Evolutionary conservation across 1,139 yeast species (phyloP), one percentile per base, ranked within the genome.

Genomic region (Suhomyces bribrorum): DNA sequence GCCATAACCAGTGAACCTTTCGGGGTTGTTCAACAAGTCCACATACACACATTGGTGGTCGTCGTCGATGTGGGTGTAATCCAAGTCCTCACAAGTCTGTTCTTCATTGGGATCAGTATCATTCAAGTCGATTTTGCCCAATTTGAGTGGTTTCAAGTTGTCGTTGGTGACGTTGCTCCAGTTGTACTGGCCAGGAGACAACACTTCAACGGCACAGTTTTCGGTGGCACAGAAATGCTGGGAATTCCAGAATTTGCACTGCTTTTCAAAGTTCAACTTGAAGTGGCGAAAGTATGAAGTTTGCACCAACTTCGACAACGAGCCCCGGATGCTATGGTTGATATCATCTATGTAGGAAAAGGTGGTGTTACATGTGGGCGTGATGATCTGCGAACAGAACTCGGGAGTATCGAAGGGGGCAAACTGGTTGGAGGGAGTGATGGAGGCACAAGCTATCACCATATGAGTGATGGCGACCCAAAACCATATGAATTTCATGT

Each of bases 1-100:
- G 31, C 90, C 86, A 58, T 94, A 94, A 0, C 98, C 98, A 1
- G 98, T 94, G 64, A 87, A 94, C 54, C 98, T 74, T 63, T 94
- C 99, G 1, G 96, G 97, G 55, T 94, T 94, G 41, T 86, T 87
- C 17, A 83, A 72, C 43, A 94, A 74, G 54, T 90, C 88, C 18
- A 92, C 95, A 54, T 84, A 85, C 4, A 88, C 97, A 40, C 96
- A 62, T 53, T 74, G 52, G 59, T 60, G 69, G 43, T 64, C 84
- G 44, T 79, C 86, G 46, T 81, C 86, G 14, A 82, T 76, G 45
- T 77, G 77, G 48, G 83, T 77, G 54, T 79, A 81, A 59, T 79
- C 81, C 46, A 69, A 77, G 33, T 57, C 61, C 34, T 57, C 62
- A 34, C 62, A 57, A 3, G 57, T 50, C 14, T 48, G 48, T 17